Base-by-base conservation (phyloP, 352 stramenopile species). In the Phytophthora capsici region DNA sequence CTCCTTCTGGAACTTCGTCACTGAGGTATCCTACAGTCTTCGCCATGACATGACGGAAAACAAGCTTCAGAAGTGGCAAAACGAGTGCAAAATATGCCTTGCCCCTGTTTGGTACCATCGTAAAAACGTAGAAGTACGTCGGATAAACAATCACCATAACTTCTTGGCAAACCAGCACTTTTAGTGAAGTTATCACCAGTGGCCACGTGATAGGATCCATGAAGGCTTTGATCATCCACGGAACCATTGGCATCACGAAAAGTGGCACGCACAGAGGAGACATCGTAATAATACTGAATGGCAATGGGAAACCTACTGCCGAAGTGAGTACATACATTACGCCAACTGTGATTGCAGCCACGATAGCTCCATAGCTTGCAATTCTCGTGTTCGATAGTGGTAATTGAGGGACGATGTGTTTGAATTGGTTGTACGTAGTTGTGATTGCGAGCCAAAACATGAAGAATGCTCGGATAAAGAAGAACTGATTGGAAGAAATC, bases 251-350 rank as follows among this genome's bases (percentile, higher is more conserved):
- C 8, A 28, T 9, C 6, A 51, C 17, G 6, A 69, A 46, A 1
- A 74, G 26, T 17, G 47, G 32, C 19, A 43, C 6, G 57, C 63
- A 66, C n/a, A 57, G n/a, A 10, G 58, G 28, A 32, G 43, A 51
- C 22, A 58, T 26, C 6, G 63, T 55, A 4, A 70, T 52, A 6
- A 75, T 65, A 22, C 56, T 69, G 51, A 83, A 78, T n/a, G 71
- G 71, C 12, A 80, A 20, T 0, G 71, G 71, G 45, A 73, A 80
- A 0, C 75, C 75, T 23, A 83, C 63, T 1, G 16, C 12, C 10
- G 67, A 28, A 2, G 54, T 47, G 7, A 72, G 2, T 5, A 8
- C 41, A 36, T 73, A 63, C 54, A 62, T 47, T 4, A 30, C 25
- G 17, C 19, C 4, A 10, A 49, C 44, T 1, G 22, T 49, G 1